phyloP scores from a whole-genome alignment of 2,329 filamentous ascomycete genomes.

The Colletotrichum plurivorum region DNA sequence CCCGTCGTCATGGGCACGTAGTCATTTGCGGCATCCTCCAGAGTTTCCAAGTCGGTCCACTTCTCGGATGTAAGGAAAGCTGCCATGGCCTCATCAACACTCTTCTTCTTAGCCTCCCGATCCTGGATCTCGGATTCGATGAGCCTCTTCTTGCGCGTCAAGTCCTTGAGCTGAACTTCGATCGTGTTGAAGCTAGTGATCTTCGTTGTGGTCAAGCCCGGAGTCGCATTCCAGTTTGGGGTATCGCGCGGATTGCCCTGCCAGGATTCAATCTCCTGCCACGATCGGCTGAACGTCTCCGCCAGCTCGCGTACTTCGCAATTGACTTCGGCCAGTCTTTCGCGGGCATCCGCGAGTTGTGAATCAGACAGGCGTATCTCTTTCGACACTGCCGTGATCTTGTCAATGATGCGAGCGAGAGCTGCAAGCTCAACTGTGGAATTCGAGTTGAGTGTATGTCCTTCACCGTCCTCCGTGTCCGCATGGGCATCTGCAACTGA shows the following conservation, averaged over 20 bases:
- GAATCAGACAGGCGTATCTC: background rate
- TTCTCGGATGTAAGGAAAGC: background rate
- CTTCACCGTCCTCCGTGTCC: background rate
- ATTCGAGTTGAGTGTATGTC: background rate
- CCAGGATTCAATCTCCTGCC: constrained; percentile 1
- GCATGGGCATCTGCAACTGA: background rate
- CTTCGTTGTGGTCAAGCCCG: background rate
- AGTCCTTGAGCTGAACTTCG: constrained; percentile 8
- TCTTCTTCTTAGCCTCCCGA: constrained; percentile 1
- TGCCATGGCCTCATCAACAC: constrained; percentile 1
- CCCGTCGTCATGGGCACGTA: background rate
- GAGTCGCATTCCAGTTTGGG: background rate
- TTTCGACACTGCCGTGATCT: background rate
- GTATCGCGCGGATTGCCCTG: background rate
- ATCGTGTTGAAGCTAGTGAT: background rate
- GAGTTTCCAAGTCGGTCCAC: background rate
- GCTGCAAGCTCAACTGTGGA: background rate
- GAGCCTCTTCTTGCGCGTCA: constrained; percentile 7
- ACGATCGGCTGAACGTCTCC: background rate
- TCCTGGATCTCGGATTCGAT: constrained; percentile 10
- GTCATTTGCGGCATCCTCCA: constrained; percentile 10
- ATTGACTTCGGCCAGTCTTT: background rate
- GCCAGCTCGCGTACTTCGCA: background rate
- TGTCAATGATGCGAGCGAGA: background rate
- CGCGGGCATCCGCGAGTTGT: constrained; percentile 2